Evolutionary conservation across 2,329 filamentous ascomycete genomes (phyloP).

Genomic region (Alternaria ethzedia): DNA sequence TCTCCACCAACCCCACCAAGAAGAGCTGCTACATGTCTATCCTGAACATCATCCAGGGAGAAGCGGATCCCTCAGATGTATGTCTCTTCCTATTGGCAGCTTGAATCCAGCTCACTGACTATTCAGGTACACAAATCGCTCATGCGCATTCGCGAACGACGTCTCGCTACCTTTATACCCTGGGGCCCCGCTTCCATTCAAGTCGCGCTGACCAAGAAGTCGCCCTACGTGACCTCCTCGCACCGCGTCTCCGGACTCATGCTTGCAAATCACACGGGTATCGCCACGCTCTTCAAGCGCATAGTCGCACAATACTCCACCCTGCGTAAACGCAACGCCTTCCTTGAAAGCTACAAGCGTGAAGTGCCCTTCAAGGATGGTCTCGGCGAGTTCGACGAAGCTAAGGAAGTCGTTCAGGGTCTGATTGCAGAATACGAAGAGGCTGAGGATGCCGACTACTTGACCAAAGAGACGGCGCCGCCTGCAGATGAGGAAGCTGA

Average conservation of each 20-base stretch:
- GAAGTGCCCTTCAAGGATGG: slow-evolving; percentile 92
- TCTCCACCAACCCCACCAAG: slow-evolving; percentile 92
- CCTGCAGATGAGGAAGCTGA: slow-evolving; percentile 45
- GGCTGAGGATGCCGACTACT: slow-evolving; percentile 87
- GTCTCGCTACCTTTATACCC: slow-evolving; percentile 94
- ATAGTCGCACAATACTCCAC: slow-evolving; percentile 92
- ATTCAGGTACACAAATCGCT: slow-evolving; percentile 87
- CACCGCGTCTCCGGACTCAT: slow-evolving; percentile 95
- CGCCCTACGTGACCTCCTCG: slow-evolving; percentile 91
- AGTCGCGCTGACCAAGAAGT: slow-evolving; percentile 94
- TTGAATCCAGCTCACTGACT: slow-evolving; percentile 9
- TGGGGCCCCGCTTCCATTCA: slow-evolving; percentile 99
- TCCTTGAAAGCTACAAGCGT: slow-evolving; percentile 95
- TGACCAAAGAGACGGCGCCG: slow-evolving; percentile 70
- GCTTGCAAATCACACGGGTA: slow-evolving; percentile 97
- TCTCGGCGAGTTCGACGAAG: slow-evolving; percentile 92
- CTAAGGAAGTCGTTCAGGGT: slow-evolving; percentile 87
- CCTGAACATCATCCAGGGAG: slow-evolving; percentile 97
- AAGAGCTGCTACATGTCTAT: slow-evolving; percentile 99
- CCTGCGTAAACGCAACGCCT: slow-evolving; percentile 94
- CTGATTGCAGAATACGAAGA: slow-evolving; percentile 95
- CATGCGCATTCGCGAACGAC: slow-evolving; percentile 90
- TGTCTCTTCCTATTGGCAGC: slow-evolving; percentile 13
- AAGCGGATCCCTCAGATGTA: slow-evolving; percentile 94
- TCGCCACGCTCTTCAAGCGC: slow-evolving; percentile 94